Evolutionary conservation across 2,329 filamentous ascomycete genomes (phyloP).

Genomic region (Massarina eburnea): DNA sequence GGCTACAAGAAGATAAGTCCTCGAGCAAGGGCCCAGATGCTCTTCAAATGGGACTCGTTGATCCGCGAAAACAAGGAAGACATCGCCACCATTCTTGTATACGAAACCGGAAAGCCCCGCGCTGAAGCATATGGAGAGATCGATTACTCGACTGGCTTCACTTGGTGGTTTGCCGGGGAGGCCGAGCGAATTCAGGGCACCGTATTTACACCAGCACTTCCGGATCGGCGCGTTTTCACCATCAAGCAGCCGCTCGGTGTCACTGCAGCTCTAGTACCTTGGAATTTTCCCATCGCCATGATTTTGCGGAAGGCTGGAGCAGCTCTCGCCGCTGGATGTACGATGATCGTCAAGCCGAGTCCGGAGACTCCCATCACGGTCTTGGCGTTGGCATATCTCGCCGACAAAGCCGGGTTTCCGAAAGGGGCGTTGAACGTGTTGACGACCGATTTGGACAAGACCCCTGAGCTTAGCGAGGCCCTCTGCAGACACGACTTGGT

Average conservation of each 20-base stretch:
- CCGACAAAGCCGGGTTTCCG: conserved; percentile 51
- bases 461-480: conserved; percentile 56
- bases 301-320: conserved; percentile 68
- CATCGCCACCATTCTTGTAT: conserved; percentile 63
- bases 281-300: conserved; percentile 73
- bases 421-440: conserved; percentile 63
- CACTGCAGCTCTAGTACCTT: conserved; percentile 68
- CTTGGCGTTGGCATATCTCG: conserved; percentile 42
- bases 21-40: conserved; percentile 61
- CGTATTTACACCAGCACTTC: conserved; percentile 60
- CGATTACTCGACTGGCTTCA: conserved; percentile 57
- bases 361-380: conserved; percentile 45
- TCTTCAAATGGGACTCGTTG: conserved; percentile 66
- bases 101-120: conserved; percentile 59
- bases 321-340: conserved; percentile 70
- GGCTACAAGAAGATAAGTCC: conserved; percentile 63
- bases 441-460: conserved; percentile 60
- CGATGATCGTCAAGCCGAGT: conserved; percentile 59
- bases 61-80: conserved; percentile 65
- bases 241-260: conserved; percentile 76
- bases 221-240: conserved; percentile 67
- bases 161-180: conserved; percentile 62
- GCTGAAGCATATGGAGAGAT: conserved; percentile 56
- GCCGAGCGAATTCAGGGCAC: conserved; percentile 65
- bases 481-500: conserved; percentile 60